Conservation (phyloP, 352 stramenopile genomes). For the Phytophthora quininea region DNA sequence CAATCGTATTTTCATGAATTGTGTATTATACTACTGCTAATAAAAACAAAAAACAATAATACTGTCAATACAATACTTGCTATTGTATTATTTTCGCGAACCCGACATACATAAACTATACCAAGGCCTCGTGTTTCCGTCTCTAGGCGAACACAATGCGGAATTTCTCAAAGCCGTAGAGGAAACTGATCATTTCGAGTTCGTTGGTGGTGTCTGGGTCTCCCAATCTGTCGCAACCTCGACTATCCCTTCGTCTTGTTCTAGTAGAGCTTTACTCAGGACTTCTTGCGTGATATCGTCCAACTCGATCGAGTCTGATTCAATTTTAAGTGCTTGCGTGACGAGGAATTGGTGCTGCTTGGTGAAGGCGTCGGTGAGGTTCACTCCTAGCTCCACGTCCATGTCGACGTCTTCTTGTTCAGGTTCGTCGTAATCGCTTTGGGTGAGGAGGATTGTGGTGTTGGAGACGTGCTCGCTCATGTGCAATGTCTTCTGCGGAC, state of each 20-base stretch:
- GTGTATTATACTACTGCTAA: too few species aligned
- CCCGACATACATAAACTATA: too few species aligned
- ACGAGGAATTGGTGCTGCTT: constrained; percentile 7
- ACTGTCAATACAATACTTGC: too few species aligned
- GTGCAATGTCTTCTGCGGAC: too few species aligned
- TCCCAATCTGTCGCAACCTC: background rate
- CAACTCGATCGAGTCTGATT: constrained; percentile 3
- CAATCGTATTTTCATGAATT: too few species aligned
- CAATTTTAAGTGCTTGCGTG: background rate
- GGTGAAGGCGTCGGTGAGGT: constrained; percentile 24
- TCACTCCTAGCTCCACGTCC: constrained; percentile 30
- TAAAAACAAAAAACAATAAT: too few species aligned
- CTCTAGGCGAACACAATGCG: constrained; percentile 3
- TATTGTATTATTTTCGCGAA: too few species aligned
- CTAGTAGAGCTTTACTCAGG: constrained; percentile 15
- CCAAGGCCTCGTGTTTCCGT: too few species aligned
- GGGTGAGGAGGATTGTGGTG: too few species aligned
- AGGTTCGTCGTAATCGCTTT: too few species aligned
- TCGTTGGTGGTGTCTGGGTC: constrained; percentile 5
- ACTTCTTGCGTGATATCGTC: constrained; percentile 24
- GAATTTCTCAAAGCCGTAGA: constrained; percentile 34
- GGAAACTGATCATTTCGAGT: constrained; percentile 17
- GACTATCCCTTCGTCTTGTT: constrained; percentile 5
- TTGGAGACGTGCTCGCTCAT: too few species aligned
- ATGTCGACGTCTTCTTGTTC: constrained; percentile 14